Percentiles rank a stretch among this genome's conserved stretches.
These are phyloP conservation scores for Alternaria conjuncta DNA, from an alignment of 2,329 filamentous ascomycete genomes.

Conservation along the genomic window DNA sequence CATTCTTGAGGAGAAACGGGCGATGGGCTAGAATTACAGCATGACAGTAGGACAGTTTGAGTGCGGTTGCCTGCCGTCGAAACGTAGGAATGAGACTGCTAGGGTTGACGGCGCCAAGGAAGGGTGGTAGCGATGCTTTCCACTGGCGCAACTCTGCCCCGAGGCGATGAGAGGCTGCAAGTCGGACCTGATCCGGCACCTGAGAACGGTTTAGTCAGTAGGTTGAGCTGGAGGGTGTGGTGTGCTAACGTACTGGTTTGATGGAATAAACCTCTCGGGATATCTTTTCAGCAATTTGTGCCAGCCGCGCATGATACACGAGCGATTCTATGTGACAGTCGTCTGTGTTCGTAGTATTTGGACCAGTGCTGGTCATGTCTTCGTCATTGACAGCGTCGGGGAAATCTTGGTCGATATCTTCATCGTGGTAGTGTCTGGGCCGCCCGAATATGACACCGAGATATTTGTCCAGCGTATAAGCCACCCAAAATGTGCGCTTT, in stretches of 20 bases:
- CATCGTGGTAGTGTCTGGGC: slow-evolving; percentile 54
- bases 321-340: slow-evolving; percentile 61
- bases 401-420: slow-evolving; percentile 67
- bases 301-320: slow-evolving; percentile 55
- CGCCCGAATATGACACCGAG: slow-evolving; percentile 44
- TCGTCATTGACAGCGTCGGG: slow-evolving; percentile 64
- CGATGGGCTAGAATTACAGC: slow-evolving; percentile 46
- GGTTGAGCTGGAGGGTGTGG: background rate
- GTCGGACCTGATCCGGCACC: slow-evolving; percentile 41
- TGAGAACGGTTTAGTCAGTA: background rate
- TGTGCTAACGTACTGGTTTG: slow-evolving; percentile 27
- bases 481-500: slow-evolving; percentile 67
- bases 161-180: slow-evolving; percentile 49
- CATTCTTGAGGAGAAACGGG: slow-evolving; percentile 36
- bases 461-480: slow-evolving; percentile 68
- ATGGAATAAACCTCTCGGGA: slow-evolving; percentile 43
- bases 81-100: slow-evolving; percentile 57
- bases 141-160: slow-evolving; percentile 47
- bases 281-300: slow-evolving; percentile 40
- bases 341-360: slow-evolving; percentile 23
- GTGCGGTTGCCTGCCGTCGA: slow-evolving; percentile 39
- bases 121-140: slow-evolving; percentile 48
- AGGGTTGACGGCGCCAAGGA: slow-evolving; percentile 54
- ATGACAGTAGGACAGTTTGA: slow-evolving; percentile 44
- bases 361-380: slow-evolving; percentile 58